Conservation (phyloP, 2,329 filamentous ascomycete genomes). For the Aspergillus versicolor region DNA sequence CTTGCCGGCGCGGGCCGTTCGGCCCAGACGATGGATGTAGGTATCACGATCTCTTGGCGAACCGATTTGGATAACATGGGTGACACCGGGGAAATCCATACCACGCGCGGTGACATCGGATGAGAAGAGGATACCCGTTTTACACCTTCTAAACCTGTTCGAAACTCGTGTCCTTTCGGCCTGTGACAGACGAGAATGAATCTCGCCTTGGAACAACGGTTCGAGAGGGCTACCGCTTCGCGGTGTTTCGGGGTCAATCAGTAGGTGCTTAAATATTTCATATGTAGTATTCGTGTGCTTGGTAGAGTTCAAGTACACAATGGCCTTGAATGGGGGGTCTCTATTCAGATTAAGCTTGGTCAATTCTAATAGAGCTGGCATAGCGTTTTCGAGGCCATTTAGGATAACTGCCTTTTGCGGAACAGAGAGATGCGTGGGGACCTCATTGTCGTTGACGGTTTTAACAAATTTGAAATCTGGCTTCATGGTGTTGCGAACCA, state of each 20-base stretch:
- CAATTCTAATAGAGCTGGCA: slow-evolving; percentile 77
- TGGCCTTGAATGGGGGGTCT: slow-evolving; percentile 81
- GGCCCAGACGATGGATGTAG: slow-evolving; percentile 75
- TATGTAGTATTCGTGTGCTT: slow-evolving; percentile 66
- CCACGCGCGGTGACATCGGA: slow-evolving; percentile 79
- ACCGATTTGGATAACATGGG: slow-evolving; percentile 75
- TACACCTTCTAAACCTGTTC: slow-evolving; percentile 66
- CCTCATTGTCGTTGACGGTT: slow-evolving; percentile 79
- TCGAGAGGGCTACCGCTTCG: slow-evolving; percentile 32
- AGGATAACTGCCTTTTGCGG: slow-evolving; percentile 74
- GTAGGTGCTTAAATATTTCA: slow-evolving; percentile 56
- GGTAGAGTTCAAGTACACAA: slow-evolving; percentile 85
- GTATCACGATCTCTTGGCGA: slow-evolving; percentile 64
- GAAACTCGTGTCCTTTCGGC: slow-evolving; percentile 66
- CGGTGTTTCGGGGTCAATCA: slow-evolving; percentile 30
- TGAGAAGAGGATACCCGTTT: slow-evolving; percentile 67
- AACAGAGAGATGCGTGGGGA: slow-evolving; percentile 79
- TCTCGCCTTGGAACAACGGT: slow-evolving; percentile 51
- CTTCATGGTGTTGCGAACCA: slow-evolving; percentile 78
- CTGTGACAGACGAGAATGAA: slow-evolving; percentile 80
- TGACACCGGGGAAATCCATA: slow-evolving; percentile 79
- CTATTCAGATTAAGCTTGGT: slow-evolving; percentile 59
- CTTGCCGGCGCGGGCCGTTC: slow-evolving; percentile 68
- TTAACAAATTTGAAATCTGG: slow-evolving; percentile 84
- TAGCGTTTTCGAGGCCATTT: slow-evolving; percentile 69